A percentile compares a stretch with the other conserved stretches of the same genome.
Conservation (phyloP, 23 red algal species). For the Gracilaria vermiculophylla region DNA sequence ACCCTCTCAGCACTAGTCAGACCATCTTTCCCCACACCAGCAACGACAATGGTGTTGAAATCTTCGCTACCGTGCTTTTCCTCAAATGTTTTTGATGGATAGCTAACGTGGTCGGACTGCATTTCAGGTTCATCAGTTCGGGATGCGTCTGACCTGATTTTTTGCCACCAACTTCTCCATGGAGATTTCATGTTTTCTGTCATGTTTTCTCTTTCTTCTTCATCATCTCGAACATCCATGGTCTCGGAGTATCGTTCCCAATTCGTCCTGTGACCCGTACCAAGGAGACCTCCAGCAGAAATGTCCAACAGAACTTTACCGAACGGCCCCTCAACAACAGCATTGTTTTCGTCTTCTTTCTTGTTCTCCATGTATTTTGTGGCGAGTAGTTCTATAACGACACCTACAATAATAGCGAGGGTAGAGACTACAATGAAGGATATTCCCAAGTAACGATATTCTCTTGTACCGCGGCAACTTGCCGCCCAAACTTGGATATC, state of each 20-base stretch:
- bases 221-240: not conserved
- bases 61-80: not conserved
- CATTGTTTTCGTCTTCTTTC: not conserved
- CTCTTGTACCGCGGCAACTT: not conserved
- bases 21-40: slow-evolving; percentile 15
- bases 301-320: slow-evolving; percentile 4
- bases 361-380: not conserved
- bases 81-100: not conserved
- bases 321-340: not conserved
- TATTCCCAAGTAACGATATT: not conserved
- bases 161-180: not conserved
- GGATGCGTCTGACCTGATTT: not conserved
- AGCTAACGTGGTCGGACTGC: not conserved
- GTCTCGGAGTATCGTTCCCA: slow-evolving; percentile 12
- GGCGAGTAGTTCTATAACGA: not conserved
- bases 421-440: slow-evolving; percentile 7
- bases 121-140: not conserved
- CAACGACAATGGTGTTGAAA: not conserved
- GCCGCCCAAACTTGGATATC: slow-evolving; percentile 16
- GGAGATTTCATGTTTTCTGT: not conserved
- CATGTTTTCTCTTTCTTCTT: not conserved
- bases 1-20: slow-evolving; percentile 1
- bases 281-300: not conserved
- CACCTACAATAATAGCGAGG: not conserved
- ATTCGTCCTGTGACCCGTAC: not conserved